These are phyloP conservation scores for Naematelia aurantialba DNA, from an alignment of 768 basidiomycete species.

Conservation along the genomic window DNA sequence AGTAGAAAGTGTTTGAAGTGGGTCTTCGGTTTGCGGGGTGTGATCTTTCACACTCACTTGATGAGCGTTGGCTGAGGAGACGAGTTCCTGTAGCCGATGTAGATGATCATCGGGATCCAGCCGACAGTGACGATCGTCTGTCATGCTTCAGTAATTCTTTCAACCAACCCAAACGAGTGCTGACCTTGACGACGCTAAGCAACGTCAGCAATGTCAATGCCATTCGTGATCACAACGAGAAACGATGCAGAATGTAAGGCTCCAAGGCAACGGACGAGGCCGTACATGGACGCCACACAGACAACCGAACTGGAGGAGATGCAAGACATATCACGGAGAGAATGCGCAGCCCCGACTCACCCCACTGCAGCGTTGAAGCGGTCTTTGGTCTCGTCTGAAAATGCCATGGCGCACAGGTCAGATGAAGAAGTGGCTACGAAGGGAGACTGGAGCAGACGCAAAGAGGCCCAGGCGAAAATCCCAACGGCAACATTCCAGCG, in stretches of 20 bases:
- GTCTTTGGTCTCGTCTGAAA: constrained; percentile 51
- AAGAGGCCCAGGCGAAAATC: not conserved
- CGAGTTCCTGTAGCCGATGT: constrained; percentile 86
- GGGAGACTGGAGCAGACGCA: not conserved
- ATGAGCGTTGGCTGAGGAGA: constrained; percentile 92
- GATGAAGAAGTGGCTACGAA: not conserved
- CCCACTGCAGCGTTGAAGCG: constrained; percentile 46
- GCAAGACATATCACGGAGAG: no score
- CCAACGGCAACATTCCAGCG: not conserved
- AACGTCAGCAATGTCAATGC: constrained; percentile 1
- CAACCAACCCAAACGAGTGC: constrained; percentile 36
- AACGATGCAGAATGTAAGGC: no score
- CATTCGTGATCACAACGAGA: no score
- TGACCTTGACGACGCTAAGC: constrained; percentile 46
- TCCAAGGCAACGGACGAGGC: no score
- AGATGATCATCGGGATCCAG: constrained; percentile 96
- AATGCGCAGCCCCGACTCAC: constrained; percentile 22
- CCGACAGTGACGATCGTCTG: constrained; percentile 88
- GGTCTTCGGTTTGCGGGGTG: not conserved
- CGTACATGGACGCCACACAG: no score
- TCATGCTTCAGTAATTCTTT: constrained; percentile 35
- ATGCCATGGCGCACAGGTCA: constrained; percentile 31
- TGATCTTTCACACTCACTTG: constrained; percentile 63
- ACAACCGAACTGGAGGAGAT: no score
- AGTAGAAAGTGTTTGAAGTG: not conserved